Percentiles rank a stretch among this genome's conserved stretches.
Evolutionary conservation across 2,329 filamentous ascomycete species (phyloP).

Genomic region (Simplicillium aogashimaense): DNA sequence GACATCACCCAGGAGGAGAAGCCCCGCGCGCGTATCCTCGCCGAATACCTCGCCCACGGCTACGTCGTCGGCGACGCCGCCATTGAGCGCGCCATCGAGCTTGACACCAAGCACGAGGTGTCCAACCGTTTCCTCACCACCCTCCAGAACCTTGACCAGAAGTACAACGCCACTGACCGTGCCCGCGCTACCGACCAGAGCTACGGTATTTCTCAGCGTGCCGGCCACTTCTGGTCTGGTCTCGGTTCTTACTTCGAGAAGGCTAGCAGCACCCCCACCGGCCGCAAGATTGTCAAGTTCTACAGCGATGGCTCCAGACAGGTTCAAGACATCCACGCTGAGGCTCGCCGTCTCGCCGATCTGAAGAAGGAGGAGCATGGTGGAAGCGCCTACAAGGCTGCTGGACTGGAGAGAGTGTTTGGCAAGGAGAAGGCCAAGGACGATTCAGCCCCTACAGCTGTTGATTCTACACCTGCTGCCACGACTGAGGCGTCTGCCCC

Average conservation of each 20-base stretch:
- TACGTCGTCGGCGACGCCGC: constrained; percentile 71
- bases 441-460: constrained; percentile 16
- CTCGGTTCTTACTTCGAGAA: constrained; percentile 90
- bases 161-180: constrained; percentile 80
- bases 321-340: constrained; percentile 85
- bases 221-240: constrained; percentile 52
- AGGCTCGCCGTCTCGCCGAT: constrained; percentile 80
- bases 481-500: constrained; percentile 6
- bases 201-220: constrained; percentile 72
- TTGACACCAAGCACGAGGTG: constrained; percentile 86
- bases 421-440: constrained; percentile 42
- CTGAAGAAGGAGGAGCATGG: constrained; percentile 64
- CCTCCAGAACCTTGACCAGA: constrained; percentile 67
- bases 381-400: constrained; percentile 48
- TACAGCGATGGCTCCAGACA: constrained; percentile 80
- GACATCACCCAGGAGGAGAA: constrained; percentile 93
- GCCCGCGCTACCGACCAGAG: constrained; percentile 75
- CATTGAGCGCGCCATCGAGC: constrained; percentile 72
- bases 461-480: constrained; percentile 7
- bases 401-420: constrained; percentile 47
- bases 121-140: constrained; percentile 69
- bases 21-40: constrained; percentile 83
- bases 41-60: constrained; percentile 93
- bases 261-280: constrained; percentile 76
- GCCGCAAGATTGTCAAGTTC: constrained; percentile 79